Base-by-base conservation (phyloP, 352 stramenopile species). In the Albugo laibachii region DNA sequence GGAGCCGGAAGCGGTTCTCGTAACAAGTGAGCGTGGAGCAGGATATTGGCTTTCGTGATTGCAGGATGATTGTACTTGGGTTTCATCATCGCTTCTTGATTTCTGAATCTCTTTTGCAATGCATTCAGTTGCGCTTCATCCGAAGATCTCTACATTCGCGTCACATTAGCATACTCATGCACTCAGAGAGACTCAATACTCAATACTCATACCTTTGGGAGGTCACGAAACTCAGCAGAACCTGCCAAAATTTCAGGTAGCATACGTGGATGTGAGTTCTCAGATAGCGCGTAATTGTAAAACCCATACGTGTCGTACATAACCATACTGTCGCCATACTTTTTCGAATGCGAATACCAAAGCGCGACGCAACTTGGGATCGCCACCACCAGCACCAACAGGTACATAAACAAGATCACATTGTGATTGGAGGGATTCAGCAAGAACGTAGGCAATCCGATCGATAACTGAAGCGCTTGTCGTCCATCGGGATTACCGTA, bases 241-340 rank as follows among this genome's bases (percentile, higher is more conserved):
- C 83, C 81, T 5, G 84, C 83, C 27, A 95, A 56, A 36, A 95
- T 84, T 75, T 99, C 94, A 0, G 94, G 93, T 48, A 99, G 65
- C 61, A 87, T 86, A 59, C 95, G 95, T 37, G 95, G 70, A 46
- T 95, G 68, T 40, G 88, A 92, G 62, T 97, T 69, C 59, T 97
- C 88, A 52, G 83, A 94, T 55, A 98, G 83, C 40, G 92, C 80
- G 54, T 97, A 92, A 69, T 98, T 97, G 72, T 95, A 98, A 66
- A 97, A 97, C 31, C 86, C 87, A 64, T 99, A 99, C 48, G 95
- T 97, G 66, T 98, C 93, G 72, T 99, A 98, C 91, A 98, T 97
- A 65, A 99, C 95, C 75, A 98, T 97, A 59, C 95, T 97, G 71
- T 99, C 95, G 24, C 95, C 95, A 60, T 96, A 99, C 58, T 96